phyloP scores from a whole-genome alignment of 2,329 filamentous ascomycete species.

The Trichoderma sp. region DNA sequence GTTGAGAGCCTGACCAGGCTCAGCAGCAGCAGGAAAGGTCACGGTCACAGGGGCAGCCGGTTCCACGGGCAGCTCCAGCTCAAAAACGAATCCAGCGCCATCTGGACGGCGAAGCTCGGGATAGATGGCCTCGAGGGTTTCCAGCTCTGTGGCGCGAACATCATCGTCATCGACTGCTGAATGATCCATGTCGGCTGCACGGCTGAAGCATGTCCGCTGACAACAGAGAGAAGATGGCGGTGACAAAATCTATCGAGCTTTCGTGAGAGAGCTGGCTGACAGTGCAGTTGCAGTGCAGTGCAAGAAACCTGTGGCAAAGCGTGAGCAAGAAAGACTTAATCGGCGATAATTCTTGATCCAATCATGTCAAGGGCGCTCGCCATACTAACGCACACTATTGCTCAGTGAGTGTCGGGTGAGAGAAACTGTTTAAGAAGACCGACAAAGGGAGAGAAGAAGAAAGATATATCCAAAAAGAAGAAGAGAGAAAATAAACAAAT shows the following conservation, averaged over 20 bases:
- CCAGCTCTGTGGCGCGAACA: conserved; percentile 56
- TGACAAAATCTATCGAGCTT: background rate
- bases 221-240: background rate
- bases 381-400: background rate
- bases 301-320: background rate
- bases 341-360: conserved; percentile 9
- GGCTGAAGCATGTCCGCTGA: conserved; percentile 18
- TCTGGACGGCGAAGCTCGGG: conserved; percentile 56
- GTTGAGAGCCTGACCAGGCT: conserved; percentile 15
- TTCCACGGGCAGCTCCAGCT: conserved; percentile 57
- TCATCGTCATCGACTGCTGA: conserved; percentile 50
- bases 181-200: conserved; percentile 36
- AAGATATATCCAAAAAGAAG: background rate
- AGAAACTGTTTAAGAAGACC: background rate
- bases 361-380: conserved; percentile 3
- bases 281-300: background rate
- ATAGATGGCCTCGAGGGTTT: conserved; percentile 61
- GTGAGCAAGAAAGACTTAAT: background rate
- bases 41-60: conserved; percentile 55
- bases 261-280: background rate
- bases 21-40: conserved; percentile 50
- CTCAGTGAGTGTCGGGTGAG: background rate
- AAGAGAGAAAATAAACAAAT: no score
- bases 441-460: background rate
- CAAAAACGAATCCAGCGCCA: conserved; percentile 45